These are phyloP conservation scores for Fusarium beomiforme DNA, from an alignment of 2,329 filamentous ascomycete genomes.

Conservation along the genomic window DNA sequence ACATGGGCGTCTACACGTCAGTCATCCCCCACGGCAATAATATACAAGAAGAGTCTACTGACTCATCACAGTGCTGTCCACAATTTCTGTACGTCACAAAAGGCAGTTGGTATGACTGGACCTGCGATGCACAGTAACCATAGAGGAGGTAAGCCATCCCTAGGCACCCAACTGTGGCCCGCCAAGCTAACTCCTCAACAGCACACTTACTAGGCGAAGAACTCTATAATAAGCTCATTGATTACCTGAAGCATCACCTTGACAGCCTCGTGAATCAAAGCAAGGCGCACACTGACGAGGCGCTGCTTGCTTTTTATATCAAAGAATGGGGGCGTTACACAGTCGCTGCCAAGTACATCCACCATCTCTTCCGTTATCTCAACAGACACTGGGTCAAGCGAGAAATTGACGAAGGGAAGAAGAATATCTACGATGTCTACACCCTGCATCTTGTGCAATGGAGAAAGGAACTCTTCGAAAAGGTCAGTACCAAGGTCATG, in stretches of 20 bases:
- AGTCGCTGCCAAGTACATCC: constrained; percentile 94
- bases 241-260: constrained; percentile 84
- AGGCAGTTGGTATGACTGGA: constrained; percentile 74
- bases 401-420: constrained; percentile 98
- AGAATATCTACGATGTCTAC: constrained; percentile 98
- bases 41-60: constrained; percentile 42
- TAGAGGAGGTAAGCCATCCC: constrained; percentile 67
- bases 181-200: constrained; percentile 48
- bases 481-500: constrained; percentile 91
- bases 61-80: constrained; percentile 78
- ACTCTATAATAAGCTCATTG: constrained; percentile 89
- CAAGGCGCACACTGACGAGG: constrained; percentile 86
- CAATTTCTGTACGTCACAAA: constrained; percentile 99
- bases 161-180: neutral
- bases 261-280: constrained; percentile 76
- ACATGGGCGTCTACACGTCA: constrained; percentile 96
- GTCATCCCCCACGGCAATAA: constrained; percentile 8
- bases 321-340: constrained; percentile 97
- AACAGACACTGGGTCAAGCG: constrained; percentile 99
- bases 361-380: constrained; percentile 94
- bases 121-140: constrained; percentile 53
- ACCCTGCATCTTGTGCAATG: constrained; percentile 95
- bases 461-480: constrained; percentile 89
- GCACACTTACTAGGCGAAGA: constrained; percentile 96
- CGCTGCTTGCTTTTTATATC: constrained; percentile 91